A percentile compares a stretch with the other conserved stretches of the same genome.
Conservation (phyloP, 1,139 yeast species). For the Candida mesenterica region DNA sequence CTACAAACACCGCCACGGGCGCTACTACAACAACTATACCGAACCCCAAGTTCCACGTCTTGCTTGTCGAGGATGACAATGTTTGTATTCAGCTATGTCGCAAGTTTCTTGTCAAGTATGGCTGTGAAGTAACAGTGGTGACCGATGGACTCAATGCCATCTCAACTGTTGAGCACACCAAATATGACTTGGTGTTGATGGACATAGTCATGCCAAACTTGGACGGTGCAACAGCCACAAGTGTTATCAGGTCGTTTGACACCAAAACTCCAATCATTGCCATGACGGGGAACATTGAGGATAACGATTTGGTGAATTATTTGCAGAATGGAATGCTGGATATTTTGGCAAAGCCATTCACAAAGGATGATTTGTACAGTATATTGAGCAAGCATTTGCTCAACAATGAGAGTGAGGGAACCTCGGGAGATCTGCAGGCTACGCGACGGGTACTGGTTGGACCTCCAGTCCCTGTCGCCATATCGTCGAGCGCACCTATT, state of each 20-base stretch:
- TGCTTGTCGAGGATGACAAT: conserved; percentile 83
- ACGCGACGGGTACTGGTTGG: conserved; percentile 1
- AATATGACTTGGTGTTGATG: conserved; percentile 84
- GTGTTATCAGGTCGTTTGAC: conserved; percentile 80
- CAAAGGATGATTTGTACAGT: conserved; percentile 75
- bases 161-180: conserved; percentile 68
- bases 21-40: conserved; percentile 30
- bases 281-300: conserved; percentile 88
- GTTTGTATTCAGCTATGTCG: conserved; percentile 78
- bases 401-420: conserved; percentile 15
- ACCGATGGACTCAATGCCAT: conserved; percentile 92
- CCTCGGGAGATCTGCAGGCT: conserved; percentile 3
- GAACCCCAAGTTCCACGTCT: conserved; percentile 60
- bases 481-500: neutral
- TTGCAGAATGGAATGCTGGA: conserved; percentile 90
- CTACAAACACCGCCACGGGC: conserved; percentile 13
- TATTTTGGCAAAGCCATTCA: conserved; percentile 88
- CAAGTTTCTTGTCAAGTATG: conserved; percentile 79
- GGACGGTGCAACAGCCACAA: conserved; percentile 92
- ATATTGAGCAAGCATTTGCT: conserved; percentile 69
- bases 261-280: conserved; percentile 86
- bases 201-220: conserved; percentile 93
- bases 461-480: conserved; percentile 10
- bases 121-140: conserved; percentile 90
- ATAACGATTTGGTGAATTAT: conserved; percentile 76